Conservation (phyloP, 345 rosid genomes). For the Rubroshorea leprosula region DNA sequence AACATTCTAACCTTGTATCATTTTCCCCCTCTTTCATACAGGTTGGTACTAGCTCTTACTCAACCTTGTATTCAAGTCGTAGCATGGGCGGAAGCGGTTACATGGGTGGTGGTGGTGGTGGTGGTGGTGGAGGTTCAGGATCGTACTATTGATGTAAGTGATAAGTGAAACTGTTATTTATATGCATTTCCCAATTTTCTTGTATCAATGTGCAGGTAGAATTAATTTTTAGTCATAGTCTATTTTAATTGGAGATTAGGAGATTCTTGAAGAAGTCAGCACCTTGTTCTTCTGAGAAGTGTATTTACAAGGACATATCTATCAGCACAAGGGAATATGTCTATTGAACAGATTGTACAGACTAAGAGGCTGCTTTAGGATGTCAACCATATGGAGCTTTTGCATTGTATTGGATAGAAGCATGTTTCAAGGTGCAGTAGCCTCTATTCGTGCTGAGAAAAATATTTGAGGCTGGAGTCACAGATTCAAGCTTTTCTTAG, state of each 20-base stretch:
- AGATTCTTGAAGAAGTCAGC: slow-evolving; percentile 25
- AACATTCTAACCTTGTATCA: neutral
- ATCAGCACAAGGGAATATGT: slow-evolving; percentile 50
- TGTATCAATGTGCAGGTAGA: slow-evolving; percentile 12
- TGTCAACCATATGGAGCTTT: slow-evolving; percentile 45
- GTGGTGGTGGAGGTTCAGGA: slow-evolving; percentile 91
- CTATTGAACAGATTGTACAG: slow-evolving; percentile 59
- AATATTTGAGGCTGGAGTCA: slow-evolving; percentile 16
- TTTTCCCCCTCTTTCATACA: slow-evolving; percentile 22
- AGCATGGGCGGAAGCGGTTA: slow-evolving; percentile 71
- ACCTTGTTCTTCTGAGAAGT: slow-evolving; percentile 29
- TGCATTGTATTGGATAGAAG: slow-evolving; percentile 30
- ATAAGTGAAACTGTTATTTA: slow-evolving; percentile 25
- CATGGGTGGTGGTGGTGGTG: slow-evolving; percentile 46
- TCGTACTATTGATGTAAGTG: slow-evolving; percentile 79
- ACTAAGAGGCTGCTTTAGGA: slow-evolving; percentile 53
- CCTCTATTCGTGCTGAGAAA: slow-evolving; percentile 23
- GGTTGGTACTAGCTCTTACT: slow-evolving; percentile 88
- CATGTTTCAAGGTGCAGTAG: slow-evolving; percentile 25
- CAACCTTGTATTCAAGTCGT: slow-evolving; percentile 80
- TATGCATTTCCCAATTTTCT: slow-evolving; percentile 13
- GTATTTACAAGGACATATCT: slow-evolving; percentile 22
- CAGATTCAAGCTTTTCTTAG: slow-evolving; percentile 27
- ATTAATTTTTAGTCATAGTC: slow-evolving; percentile 5
- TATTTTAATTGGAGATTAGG: slow-evolving; percentile 22